Percentiles rank a stretch among this genome's conserved stretches.
These are phyloP conservation scores for Didymella arachidicola DNA, from an alignment of 2,329 filamentous ascomycete genomes.

Conservation along the genomic window DNA sequence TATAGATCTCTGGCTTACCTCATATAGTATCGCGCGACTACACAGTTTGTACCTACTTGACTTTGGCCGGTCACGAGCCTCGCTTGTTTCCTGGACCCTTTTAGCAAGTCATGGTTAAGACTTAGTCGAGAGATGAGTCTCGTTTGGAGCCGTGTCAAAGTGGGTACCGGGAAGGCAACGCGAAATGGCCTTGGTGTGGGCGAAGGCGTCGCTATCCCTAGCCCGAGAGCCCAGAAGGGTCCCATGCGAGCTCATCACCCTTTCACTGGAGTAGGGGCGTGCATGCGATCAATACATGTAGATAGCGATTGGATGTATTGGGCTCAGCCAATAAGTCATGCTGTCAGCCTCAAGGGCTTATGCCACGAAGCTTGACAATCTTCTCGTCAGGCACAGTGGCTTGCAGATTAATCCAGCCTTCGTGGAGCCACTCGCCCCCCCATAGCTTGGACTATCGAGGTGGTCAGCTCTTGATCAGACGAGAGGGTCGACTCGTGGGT, in stretches of 20 bases:
- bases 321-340: conserved; percentile 1
- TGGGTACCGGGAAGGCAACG: background rate
- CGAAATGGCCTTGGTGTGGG: background rate
- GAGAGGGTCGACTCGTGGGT: background rate
- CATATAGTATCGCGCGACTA: background rate
- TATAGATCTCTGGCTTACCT: background rate
- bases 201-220: conserved; percentile 2
- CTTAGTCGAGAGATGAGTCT: background rate
- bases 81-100: conserved; percentile 1
- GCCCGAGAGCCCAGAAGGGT: conserved; percentile 1
- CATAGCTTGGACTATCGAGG: background rate
- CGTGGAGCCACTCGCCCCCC: conserved; percentile 1
- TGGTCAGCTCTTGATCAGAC: conserved; percentile 5
- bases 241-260: conserved; percentile 1
- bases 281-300: background rate
- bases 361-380: background rate
- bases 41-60: background rate
- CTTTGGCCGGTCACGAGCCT: conserved; percentile 1
- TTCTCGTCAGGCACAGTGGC: background rate
- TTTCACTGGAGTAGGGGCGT: background rate
- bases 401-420: conserved; percentile 1
- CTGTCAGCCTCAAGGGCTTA: conserved; percentile 4
- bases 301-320: conserved; percentile 8
- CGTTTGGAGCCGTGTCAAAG: conserved; percentile 1
- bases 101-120: background rate